Evolutionary conservation across 129 eudicot genomes (phyloP), one percentile per base, ranked within the genome.

Genomic region (Gnaphalium uliginosum): DNA sequence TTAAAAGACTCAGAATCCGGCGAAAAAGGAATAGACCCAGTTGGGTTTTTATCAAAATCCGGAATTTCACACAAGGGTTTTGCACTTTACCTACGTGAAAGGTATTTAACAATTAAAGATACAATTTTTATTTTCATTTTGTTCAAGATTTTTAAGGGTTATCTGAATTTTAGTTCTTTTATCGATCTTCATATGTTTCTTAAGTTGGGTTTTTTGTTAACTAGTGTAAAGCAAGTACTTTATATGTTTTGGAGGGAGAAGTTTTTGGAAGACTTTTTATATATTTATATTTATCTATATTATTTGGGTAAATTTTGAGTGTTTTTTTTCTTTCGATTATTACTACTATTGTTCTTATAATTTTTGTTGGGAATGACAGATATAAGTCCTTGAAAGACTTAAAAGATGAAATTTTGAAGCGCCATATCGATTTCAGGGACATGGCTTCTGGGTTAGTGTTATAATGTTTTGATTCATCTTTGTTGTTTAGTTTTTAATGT

Each of bases 31-130:
- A 74, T 85, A 41, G 93, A 94, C 81, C 99, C 99, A 14, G 97
- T 87, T 83, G 97, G 99, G 5, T 90, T 94, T 74, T 91, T 94
- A 51, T 41, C 85, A 50, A 91, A 86, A 53, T 72, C 67, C 59
- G 91, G 87, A 48, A 87, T 94, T 81, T 53, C 93, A 18, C 75
- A 91, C 70, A 94, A 89, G 70, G 93, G 86, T 26, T 91, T 94
- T 75, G 87, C 91, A 19, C 93, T 88, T 63, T 94, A 87, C 68
- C 97, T 94, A 61, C 97, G 99, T 8, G 97, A 94, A 79, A 89
- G 99, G 99, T 94, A 22, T 26, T 26, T 58, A 17, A 1, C 33
- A 23, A 7, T 57, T 22, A 30, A 37, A 4, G 19, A 2, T 60
- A 26, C 24, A 46, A 23, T 35, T 6, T 67, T 35, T 27, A 2